Base-by-base conservation (phyloP, 495 filamentous ascomycete genomes). In the Haplographium delicatum region DNA sequence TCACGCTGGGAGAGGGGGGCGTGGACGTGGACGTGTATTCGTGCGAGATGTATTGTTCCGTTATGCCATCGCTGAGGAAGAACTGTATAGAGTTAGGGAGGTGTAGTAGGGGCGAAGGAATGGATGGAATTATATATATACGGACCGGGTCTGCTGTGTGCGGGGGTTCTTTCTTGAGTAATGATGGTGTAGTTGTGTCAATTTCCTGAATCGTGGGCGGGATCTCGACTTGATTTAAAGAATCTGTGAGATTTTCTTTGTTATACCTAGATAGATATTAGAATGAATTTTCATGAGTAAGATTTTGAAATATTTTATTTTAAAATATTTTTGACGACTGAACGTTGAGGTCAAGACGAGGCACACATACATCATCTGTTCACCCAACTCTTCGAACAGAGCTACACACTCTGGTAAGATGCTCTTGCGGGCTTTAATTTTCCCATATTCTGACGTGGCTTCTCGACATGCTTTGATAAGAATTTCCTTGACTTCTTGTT, bases 41-140 rank as follows among this genome's bases (percentile, higher is more conserved):
- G 11, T 19, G 53, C 1, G 8, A 3, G 19, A 56, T 56, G 33
- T 51, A 56, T 11, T 42, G 11, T 27, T 56, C 53, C 33, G 40
- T 47, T 30, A 56, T 37, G n/a, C 53, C 53, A 18, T 56, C 53
- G 27, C 47, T 51, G 15, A 56, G 47, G 38, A 56, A 56, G 43
- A 56, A 34, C 50, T 53, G 34, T 4, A 13, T 19, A n/a, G 16
- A 23, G 13, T 38, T 19, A 27, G 22, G 16, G 13, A 26, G 24
- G n/a, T n/a, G n/a, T n/a, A n/a, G n/a, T n/a, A n/a, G n/a, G 7
- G 35, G 34, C 31, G 15, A 40, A 28, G 24, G n/a, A 23, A 8
- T 15, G 37, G 31, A 18, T 41, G 3, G 35, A 35, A 46, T 6
- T 45, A 56, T 47, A n/a, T n/a, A n/a, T n/a, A n/a, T n/a, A n/a